phyloP scores from a whole-genome alignment of 208 protist genomes.

The Trypanosoma melophagium region DNA sequence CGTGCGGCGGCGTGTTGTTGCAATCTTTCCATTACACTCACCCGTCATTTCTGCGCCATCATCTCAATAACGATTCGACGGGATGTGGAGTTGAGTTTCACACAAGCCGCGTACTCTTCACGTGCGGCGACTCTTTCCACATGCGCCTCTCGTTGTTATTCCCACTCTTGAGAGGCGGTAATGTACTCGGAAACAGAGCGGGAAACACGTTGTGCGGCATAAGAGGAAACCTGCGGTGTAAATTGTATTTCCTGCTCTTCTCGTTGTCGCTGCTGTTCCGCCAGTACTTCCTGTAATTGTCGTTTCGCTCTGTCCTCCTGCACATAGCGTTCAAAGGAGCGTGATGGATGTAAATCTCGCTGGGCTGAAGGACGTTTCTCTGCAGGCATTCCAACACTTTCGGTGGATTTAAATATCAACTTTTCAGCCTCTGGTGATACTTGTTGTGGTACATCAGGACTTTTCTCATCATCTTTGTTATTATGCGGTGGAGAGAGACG shows the following conservation, averaged over 20 bases:
- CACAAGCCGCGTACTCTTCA: not conserved
- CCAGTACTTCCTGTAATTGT: constrained; percentile 15
- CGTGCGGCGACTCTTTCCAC: not conserved
- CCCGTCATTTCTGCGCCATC: not conserved
- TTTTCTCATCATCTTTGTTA: too few relatives aligned
- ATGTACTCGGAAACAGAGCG: constrained; percentile 10
- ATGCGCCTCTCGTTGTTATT: not conserved
- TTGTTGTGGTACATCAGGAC: too few relatives aligned
- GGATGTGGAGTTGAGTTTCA: not conserved
- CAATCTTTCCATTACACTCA: not conserved
- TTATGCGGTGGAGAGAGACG: too few relatives aligned
- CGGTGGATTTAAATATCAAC: too few relatives aligned
- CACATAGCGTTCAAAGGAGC: constrained; percentile 35
- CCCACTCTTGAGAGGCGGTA: constrained; percentile 13
- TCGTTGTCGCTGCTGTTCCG: not conserved
- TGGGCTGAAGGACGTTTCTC: too few relatives aligned
- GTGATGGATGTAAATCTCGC: not conserved
- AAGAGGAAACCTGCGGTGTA: constrained; percentile 12
- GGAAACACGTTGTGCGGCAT: constrained; percentile 2
- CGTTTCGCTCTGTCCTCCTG: constrained; percentile 41
- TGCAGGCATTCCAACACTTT: too few relatives aligned
- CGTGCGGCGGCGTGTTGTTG: constrained; percentile 8
- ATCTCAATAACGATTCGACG: constrained; percentile 12
- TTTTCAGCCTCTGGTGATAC: too few relatives aligned
- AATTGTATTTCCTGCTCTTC: constrained; percentile 14